These are phyloP conservation scores for Isatis tinctoria DNA, from an alignment of 345 rosid genomes.

Conservation along the genomic window DNA sequence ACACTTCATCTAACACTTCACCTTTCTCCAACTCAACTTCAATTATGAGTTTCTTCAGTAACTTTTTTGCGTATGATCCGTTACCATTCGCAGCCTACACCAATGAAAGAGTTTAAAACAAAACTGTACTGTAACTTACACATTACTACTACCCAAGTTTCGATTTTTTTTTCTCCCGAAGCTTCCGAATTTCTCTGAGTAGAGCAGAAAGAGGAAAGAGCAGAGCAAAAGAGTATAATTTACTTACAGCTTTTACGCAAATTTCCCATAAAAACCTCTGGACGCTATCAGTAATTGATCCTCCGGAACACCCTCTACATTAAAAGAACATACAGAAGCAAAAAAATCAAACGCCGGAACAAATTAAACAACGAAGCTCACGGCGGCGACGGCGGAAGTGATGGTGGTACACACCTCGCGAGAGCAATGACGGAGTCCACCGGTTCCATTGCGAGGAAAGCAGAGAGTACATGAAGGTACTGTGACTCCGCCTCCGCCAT, in stretches of 20 bases:
- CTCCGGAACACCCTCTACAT: slow-evolving; percentile 56
- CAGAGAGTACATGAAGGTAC: slow-evolving; percentile 51
- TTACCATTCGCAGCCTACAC: slow-evolving; percentile 50
- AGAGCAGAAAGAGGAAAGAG: neutral
- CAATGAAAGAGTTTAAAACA: slow-evolving; percentile 4
- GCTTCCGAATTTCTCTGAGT: neutral
- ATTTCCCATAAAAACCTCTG: slow-evolving; percentile 72
- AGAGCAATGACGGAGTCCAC: slow-evolving; percentile 42
- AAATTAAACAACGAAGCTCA: neutral
- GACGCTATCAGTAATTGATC: slow-evolving; percentile 45
- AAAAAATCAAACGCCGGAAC: slow-evolving; percentile 5
- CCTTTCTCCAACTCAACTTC: slow-evolving; percentile 60
- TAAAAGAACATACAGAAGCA: neutral
- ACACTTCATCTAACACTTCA: slow-evolving; percentile 57
- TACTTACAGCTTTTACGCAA: slow-evolving; percentile 57
- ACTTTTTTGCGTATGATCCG: slow-evolving; percentile 46
- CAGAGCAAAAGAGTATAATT: slow-evolving; percentile 2
- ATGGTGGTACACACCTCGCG: slow-evolving; percentile 42
- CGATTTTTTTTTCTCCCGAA: neutral
- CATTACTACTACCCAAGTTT: neutral
- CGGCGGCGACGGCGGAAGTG: neutral
- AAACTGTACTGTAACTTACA: neutral
- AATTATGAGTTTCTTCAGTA: slow-evolving; percentile 63
- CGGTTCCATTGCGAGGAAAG: slow-evolving; percentile 77
- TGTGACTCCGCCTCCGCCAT: slow-evolving; percentile 24